Base-by-base conservation (phyloP, 148 eudicot genomes). In the Gaultheria prostrata region DNA sequence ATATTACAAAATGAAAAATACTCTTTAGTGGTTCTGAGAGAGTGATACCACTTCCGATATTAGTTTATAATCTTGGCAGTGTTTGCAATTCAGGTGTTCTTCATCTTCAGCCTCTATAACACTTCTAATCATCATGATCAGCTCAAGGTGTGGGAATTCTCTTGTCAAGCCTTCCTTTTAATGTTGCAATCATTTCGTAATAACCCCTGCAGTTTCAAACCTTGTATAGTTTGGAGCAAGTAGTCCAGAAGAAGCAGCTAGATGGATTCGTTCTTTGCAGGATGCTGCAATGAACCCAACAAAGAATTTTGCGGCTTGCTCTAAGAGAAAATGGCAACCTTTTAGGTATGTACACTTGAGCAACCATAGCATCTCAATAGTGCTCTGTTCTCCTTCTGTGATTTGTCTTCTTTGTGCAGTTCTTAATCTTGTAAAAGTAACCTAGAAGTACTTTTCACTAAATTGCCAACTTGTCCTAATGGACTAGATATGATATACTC, bases 241-340 rank as follows among this genome's bases (percentile, higher is more conserved):
- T 54, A 92, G 94, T 81, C 88, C 98, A 10, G 95, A 92, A 82
- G 98, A 92, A 84, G 90, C 98, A 39, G 93, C 93, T 61, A 88
- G 80, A 80, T 94, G 98, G 98, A 91, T 92, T 54, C 89, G 76
- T 9, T 88, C 90, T 15, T 85, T 94, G 43, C 92, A 91, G 33
- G 88, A 90, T 21, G 90, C 89, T 77, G 90, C 94, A 61, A 70
- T 82, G 53, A 89, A 85, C 70, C 86, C 97, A 14, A 48, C 67
- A 82, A 86, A 83, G 61, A 84, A 89, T 76, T 49, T 84, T 79
- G 79, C 30, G 21, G 78, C 84, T 71, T 88, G 76, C 85, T 83
- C 89, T 20, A 83, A 84, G 67, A 89, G 86, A 82, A 89, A 86
- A 78, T 92, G 93, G 92, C 92, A 88, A 78, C 89, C 93, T 76